Evolutionary conservation across 2,329 filamentous ascomycete genomes (phyloP).

Genomic region (Metarhizium brunneum): DNA sequence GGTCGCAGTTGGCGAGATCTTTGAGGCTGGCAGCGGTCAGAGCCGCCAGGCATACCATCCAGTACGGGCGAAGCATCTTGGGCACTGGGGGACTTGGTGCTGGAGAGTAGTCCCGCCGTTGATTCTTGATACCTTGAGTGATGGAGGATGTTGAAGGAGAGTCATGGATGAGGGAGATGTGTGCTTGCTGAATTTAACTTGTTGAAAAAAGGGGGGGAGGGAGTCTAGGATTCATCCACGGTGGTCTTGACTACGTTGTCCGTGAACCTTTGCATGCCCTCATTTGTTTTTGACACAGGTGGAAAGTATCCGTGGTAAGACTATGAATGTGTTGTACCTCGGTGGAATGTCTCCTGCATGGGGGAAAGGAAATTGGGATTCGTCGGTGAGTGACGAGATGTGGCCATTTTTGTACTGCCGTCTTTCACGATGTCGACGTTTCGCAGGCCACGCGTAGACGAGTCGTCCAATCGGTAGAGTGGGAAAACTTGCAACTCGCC

Average conservation of each 20-base stretch:
- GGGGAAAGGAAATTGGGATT: background rate
- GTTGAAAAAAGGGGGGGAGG: background rate
- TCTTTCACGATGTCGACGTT: background rate
- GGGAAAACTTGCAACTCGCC: background rate
- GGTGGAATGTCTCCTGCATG: background rate
- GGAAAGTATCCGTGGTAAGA: background rate
- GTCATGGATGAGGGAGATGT: background rate
- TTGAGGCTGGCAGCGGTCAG: constrained; percentile 10
- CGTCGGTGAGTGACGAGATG: background rate
- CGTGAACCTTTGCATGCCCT: too few relatives aligned
- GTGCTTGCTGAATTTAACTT: background rate
- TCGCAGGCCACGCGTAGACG: background rate
- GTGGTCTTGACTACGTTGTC: too few relatives aligned
- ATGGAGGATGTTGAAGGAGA: too few relatives aligned
- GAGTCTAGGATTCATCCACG: background rate
- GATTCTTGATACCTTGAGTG: too few relatives aligned
- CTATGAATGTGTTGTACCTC: constrained; percentile 3
- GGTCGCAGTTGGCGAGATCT: constrained; percentile 15
- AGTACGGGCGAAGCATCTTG: background rate
- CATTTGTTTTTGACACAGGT: background rate
- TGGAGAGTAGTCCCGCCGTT: background rate
- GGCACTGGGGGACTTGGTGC: background rate
- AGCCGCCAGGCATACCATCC: constrained; percentile 1
- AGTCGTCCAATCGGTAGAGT: background rate
- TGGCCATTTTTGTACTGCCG: background rate